Conservation (phyloP, 2,329 filamentous ascomycete species). For the Hypoxylon sp. region DNA sequence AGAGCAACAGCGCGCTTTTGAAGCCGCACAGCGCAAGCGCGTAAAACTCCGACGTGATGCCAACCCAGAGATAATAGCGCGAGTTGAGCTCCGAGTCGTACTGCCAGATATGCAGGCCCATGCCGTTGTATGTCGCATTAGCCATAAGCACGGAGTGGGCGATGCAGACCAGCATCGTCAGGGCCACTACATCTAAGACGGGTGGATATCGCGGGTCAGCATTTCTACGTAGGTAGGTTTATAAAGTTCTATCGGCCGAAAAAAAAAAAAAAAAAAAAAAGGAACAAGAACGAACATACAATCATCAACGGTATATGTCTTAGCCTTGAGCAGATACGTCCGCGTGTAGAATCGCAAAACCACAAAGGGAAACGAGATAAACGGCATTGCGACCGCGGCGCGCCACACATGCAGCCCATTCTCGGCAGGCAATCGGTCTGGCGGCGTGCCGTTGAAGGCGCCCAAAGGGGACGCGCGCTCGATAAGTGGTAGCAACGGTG, state of each 20-base stretch:
- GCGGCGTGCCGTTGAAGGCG: conserved; percentile 30
- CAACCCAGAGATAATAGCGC: conserved; percentile 39
- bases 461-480: conserved; percentile 31
- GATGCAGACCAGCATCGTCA: conserved; percentile 33
- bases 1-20: conserved; percentile 34
- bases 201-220: background rate
- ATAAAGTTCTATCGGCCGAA: no score
- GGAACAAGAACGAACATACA: no score
- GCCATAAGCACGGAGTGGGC: conserved; percentile 38
- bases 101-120: conserved; percentile 41
- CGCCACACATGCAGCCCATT: conserved; percentile 37
- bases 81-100: conserved; percentile 35
- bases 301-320: conserved; percentile 32
- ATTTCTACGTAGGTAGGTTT: background rate
- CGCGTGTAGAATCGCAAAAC: conserved; percentile 37
- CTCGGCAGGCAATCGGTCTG: conserved; percentile 31
- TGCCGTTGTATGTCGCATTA: conserved; percentile 38
- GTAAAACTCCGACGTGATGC: conserved; percentile 40
- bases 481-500: conserved; percentile 16
- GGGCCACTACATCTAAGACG: conserved; percentile 37
- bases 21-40: conserved; percentile 35
- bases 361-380: conserved; percentile 35
- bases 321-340: conserved; percentile 23
- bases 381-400: conserved; percentile 31
- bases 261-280: no score